Evolutionary conservation across 495 filamentous ascomycete species (phyloP).

Genomic region (Pseudoneurospora amorphoporcata): DNA sequence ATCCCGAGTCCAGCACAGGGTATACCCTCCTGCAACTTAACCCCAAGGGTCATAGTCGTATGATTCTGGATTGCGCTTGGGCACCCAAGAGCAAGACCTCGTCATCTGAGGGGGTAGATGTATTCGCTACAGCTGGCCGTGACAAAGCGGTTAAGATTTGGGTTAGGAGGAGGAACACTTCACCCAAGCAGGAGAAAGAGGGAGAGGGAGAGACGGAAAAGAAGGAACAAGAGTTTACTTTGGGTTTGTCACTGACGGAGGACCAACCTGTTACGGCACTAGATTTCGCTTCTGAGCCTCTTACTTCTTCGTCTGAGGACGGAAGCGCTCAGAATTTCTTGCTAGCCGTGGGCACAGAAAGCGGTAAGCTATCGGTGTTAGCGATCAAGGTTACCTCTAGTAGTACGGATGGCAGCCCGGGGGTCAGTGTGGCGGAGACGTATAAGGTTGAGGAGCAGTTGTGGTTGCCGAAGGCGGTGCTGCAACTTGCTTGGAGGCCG

Average conservation of each 20-base stretch:
- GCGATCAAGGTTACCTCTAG: constrained; percentile 15
- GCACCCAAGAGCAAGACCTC: constrained; percentile 36
- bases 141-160: constrained; percentile 83
- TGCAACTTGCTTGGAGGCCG: constrained; percentile 72
- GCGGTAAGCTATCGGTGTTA: constrained; percentile 41
- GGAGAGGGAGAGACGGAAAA: not conserved
- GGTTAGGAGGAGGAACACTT: constrained; percentile 22
- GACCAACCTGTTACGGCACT: constrained; percentile 63
- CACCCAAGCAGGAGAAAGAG: not conserved
- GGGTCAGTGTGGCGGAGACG: constrained; percentile 34
- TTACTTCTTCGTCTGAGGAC: constrained; percentile 12
- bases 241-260: constrained; percentile 12
- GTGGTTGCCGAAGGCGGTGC: constrained; percentile 63
- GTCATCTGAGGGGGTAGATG: not conserved
- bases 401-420: constrained; percentile 19
- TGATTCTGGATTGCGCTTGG: constrained; percentile 85
- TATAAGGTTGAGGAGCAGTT: constrained; percentile 32
- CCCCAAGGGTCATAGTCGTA: constrained; percentile 76
- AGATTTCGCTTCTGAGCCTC: constrained; percentile 41
- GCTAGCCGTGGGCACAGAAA: constrained; percentile 60
- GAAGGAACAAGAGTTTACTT: constrained; percentile 21
- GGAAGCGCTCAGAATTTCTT: constrained; percentile 27
- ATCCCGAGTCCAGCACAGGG: constrained; percentile 16
- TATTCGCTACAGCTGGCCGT: constrained; percentile 80
- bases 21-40: constrained; percentile 53